Conservation (phyloP, 495 filamentous ascomycete genomes). For the Extremus antarcticus region DNA sequence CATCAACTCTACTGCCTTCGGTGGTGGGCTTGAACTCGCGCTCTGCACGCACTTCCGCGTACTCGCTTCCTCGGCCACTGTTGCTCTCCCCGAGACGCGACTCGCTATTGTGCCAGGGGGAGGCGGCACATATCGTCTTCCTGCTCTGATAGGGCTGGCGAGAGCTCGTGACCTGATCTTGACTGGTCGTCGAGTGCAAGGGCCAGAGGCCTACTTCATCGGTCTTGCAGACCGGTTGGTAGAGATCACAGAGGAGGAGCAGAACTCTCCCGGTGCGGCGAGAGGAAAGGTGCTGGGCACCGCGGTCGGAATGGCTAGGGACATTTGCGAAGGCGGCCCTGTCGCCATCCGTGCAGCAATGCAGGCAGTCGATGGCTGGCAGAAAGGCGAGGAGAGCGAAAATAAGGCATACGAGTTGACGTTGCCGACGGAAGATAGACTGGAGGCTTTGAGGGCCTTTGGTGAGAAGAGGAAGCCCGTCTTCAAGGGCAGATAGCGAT, state of each 20-base stretch:
- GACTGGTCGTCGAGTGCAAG: slow-evolving; percentile 70
- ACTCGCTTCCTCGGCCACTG: slow-evolving; percentile 55
- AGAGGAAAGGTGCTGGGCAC: slow-evolving; percentile 55
- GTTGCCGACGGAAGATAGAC: slow-evolving; percentile 68
- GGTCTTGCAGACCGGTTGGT: slow-evolving; percentile 78
- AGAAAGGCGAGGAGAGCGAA: slow-evolving; percentile 53
- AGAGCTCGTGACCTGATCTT: slow-evolving; percentile 76
- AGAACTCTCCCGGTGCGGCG: slow-evolving; percentile 37
- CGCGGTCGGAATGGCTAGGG: slow-evolving; percentile 63
- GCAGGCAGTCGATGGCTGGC: slow-evolving; percentile 54
- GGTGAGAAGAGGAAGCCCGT: slow-evolving; percentile 79
- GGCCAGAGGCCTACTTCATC: slow-evolving; percentile 68
- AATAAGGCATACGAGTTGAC: slow-evolving; percentile 70
- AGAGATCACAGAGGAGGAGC: slow-evolving; percentile 43
- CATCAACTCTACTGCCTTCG: slow-evolving; percentile 68
- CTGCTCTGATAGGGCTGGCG: slow-evolving; percentile 57
- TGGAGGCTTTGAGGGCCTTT: slow-evolving; percentile 81
- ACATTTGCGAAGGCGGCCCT: slow-evolving; percentile 82
- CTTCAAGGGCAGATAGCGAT: slow-evolving; percentile 56
- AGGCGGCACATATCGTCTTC: slow-evolving; percentile 81
- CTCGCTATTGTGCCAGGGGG: slow-evolving; percentile 91
- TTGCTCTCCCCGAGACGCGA: slow-evolving; percentile 82
- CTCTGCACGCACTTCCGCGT: slow-evolving; percentile 79
- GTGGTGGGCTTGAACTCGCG: slow-evolving; percentile 85
- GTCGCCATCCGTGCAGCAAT: slow-evolving; percentile 63